Evolutionary conservation across 495 filamentous ascomycete genomes (phyloP).

Genomic region (Delitschia confertaspora): DNA sequence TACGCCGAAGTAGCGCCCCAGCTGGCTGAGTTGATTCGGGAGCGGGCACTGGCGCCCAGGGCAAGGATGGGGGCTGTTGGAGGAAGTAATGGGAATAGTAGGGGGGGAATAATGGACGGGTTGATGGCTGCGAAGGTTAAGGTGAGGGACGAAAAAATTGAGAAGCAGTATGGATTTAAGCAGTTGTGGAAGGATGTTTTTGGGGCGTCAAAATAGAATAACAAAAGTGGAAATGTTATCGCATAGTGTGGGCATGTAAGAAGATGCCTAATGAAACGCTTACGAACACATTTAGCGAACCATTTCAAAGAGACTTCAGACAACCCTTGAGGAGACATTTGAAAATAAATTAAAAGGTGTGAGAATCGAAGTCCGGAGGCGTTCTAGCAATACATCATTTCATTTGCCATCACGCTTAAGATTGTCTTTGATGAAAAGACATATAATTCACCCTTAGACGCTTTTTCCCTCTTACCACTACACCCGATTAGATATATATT

Average conservation of each 20-base stretch:
- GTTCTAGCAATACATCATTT: too few relatives aligned
- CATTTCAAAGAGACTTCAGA: too few relatives aligned
- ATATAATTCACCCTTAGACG: too few relatives aligned
- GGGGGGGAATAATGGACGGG: constrained; percentile 45
- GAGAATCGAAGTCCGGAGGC: too few relatives aligned
- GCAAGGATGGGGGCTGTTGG: constrained; percentile 28
- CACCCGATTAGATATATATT: too few relatives aligned
- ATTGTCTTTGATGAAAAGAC: too few relatives aligned
- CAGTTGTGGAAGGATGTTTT: constrained; percentile 82
- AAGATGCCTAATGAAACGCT: too few relatives aligned
- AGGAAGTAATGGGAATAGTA: constrained; percentile 8
- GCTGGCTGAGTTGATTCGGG: constrained; percentile 60
- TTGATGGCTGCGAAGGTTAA: constrained; percentile 45
- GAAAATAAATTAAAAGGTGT: too few relatives aligned
- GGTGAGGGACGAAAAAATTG: constrained; percentile 59
- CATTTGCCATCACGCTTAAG: too few relatives aligned
- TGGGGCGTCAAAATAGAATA: background rate
- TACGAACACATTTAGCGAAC: background rate
- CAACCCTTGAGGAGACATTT: too few relatives aligned
- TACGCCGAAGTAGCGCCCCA: constrained; percentile 78
- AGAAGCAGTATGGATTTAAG: constrained; percentile 71
- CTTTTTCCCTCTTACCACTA: too few relatives aligned
- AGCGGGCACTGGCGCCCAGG: constrained; percentile 50
- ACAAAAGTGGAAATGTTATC: background rate
- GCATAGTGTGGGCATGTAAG: background rate